Evolutionary conservation across 2,329 filamentous ascomycete genomes (phyloP).

Genomic region (Penicillium rolfsii): DNA sequence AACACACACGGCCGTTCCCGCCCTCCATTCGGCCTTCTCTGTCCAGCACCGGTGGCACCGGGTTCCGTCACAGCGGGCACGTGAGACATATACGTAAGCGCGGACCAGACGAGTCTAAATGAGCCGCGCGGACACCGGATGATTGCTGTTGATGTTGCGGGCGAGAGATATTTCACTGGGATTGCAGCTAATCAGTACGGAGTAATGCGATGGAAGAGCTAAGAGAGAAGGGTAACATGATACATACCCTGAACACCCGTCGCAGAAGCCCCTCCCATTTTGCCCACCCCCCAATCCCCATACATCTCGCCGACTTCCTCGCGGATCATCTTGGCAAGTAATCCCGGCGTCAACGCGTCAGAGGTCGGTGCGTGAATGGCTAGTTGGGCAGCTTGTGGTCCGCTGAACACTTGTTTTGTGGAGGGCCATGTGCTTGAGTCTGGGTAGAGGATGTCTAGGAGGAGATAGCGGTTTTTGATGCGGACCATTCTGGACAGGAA

Average conservation of each 20-base stretch:
- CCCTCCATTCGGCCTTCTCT: conserved; percentile 28
- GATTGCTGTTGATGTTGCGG: conserved; percentile 93
- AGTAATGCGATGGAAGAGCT: not conserved
- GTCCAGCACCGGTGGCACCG: conserved; percentile 1
- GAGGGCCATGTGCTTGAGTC: conserved; percentile 51
- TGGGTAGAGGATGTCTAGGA: conserved; percentile 92
- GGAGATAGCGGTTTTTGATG: conserved; percentile 91
- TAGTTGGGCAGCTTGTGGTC: conserved; percentile 59
- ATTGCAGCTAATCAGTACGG: too few species aligned
- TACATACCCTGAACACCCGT: conserved; percentile 68
- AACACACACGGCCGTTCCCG: conserved; percentile 67
- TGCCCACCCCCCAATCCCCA: conserved; percentile 78
- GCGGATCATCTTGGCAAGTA: conserved; percentile 71
- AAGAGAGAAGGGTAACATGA: too few species aligned
- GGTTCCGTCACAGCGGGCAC: conserved; percentile 57
- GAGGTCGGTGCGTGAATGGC: conserved; percentile 79
- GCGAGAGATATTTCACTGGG: conserved; percentile 87
- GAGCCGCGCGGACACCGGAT: conserved; percentile 79
- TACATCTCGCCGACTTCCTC: conserved; percentile 73
- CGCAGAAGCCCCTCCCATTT: conserved; percentile 65
- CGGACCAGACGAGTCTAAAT: conserved; percentile 87
- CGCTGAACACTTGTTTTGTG: conserved; percentile 36
- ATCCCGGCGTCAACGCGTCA: conserved; percentile 67
- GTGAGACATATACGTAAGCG: conserved; percentile 75
- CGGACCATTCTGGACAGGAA: conserved; percentile 73